These are phyloP conservation scores for Rhododendron ovatum DNA, from an alignment of 148 eudicot species.

Conservation along the genomic window DNA sequence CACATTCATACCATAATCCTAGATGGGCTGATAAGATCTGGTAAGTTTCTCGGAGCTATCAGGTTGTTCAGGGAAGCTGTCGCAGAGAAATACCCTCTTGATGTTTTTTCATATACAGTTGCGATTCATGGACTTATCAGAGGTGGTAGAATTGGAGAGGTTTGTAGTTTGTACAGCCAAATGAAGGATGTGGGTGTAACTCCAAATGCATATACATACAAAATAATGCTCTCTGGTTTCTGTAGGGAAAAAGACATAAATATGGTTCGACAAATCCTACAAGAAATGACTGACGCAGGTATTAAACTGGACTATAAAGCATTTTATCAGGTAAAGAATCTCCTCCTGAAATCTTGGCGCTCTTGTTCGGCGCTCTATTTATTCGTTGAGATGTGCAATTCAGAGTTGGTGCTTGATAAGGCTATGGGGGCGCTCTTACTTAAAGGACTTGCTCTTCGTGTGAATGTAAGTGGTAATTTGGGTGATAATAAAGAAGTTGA, in stretches of 20 bases:
- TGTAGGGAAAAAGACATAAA: slow-evolving; percentile 30
- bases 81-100: slow-evolving; percentile 27
- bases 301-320: slow-evolving; percentile 17
- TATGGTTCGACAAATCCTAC: slow-evolving; percentile 30
- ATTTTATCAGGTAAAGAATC: slow-evolving; percentile 19
- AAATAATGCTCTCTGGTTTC: slow-evolving; percentile 35
- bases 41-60: slow-evolving; percentile 30
- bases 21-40: slow-evolving; percentile 30
- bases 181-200: slow-evolving; percentile 41
- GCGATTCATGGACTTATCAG: slow-evolving; percentile 38
- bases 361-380: slow-evolving; percentile 16
- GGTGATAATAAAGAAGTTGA: slow-evolving; percentile 11
- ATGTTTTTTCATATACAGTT: slow-evolving; percentile 40
- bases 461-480: slow-evolving; percentile 9
- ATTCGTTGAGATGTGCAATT: slow-evolving; percentile 29
- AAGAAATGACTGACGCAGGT: slow-evolving; percentile 35
- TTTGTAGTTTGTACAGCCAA: slow-evolving; percentile 32
- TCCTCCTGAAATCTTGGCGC: slow-evolving; percentile 14
- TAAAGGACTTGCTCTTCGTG: slow-evolving; percentile 19
- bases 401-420: slow-evolving; percentile 23
- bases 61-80: slow-evolving; percentile 34
- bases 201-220: slow-evolving; percentile 32
- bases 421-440: slow-evolving; percentile 21
- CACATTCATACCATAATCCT: slow-evolving; percentile 37
- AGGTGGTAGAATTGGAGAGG: slow-evolving; percentile 35